These are phyloP conservation scores for Tylopilus plumbeoviolaceoides DNA, from an alignment of 768 basidiomycete species.

Conservation along the genomic window DNA sequence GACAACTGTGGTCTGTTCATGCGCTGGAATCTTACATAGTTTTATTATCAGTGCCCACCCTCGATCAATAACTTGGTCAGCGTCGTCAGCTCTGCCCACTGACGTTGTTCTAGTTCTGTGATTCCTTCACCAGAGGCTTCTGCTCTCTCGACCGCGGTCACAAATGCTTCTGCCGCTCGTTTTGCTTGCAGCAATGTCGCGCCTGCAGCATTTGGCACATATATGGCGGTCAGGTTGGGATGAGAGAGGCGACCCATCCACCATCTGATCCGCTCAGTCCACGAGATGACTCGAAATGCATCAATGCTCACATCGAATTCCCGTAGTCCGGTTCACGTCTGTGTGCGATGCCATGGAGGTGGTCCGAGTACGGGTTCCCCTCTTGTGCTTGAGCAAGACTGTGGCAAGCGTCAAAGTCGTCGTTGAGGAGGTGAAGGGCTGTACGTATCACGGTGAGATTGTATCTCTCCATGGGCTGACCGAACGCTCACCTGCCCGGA, in stretches of 20 bases:
- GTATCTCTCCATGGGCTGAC: not conserved
- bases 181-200: constrained; percentile 8
- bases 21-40: not conserved
- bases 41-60: not conserved
- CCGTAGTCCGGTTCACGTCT: constrained; percentile 24
- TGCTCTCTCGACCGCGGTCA: constrained; percentile 5
- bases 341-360: constrained; percentile 21
- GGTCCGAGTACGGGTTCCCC: constrained; percentile 18
- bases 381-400: constrained; percentile 17
- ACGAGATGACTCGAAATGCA: no score
- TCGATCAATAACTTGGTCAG: constrained; percentile 16
- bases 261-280: constrained; percentile 8
- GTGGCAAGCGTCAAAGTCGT: constrained; percentile 18
- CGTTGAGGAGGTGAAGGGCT: constrained; percentile 18
- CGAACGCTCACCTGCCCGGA: constrained; percentile 10
- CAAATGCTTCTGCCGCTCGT: constrained; percentile 6
- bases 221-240: constrained; percentile 15
- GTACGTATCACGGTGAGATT: not conserved
- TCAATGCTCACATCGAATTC: constrained; percentile 9
- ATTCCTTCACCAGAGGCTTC: not conserved
- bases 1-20: not conserved
- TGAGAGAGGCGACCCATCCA: constrained; percentile 17
- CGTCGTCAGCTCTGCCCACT: constrained; percentile 20
- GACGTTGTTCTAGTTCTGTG: constrained; percentile 14
- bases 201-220: not conserved